These are phyloP conservation scores for Yamadazyma sp. DNA, from an alignment of 1,139 yeast species.

Conservation along the genomic window DNA sequence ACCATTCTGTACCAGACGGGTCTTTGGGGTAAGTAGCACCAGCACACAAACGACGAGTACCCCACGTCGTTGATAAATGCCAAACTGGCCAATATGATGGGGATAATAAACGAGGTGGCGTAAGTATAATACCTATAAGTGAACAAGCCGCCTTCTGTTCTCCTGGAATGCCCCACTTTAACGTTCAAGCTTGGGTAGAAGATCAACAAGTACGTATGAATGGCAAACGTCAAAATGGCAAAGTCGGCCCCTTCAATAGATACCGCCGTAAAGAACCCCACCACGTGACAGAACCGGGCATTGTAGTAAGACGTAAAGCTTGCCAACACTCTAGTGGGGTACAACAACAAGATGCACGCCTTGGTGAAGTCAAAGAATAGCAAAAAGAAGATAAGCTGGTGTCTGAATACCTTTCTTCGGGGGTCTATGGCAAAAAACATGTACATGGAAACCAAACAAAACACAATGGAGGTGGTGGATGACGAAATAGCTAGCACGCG, in stretches of 20 bases:
- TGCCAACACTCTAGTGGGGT: constrained; percentile 62
- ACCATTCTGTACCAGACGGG: constrained; percentile 78
- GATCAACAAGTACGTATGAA: constrained; percentile 76
- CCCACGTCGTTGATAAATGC: constrained; percentile 62
- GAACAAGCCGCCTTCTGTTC: constrained; percentile 75
- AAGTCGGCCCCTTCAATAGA: constrained; percentile 87
- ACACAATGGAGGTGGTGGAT: constrained; percentile 55
- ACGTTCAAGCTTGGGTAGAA: constrained; percentile 56
- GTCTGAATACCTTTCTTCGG: constrained; percentile 62
- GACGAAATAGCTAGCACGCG: constrained; percentile 51
- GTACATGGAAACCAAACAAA: constrained; percentile 56
- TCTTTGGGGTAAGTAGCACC: constrained; percentile 77
- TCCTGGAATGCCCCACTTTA: constrained; percentile 36
- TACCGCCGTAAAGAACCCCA: constrained; percentile 83
- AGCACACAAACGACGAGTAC: constrained; percentile 63
- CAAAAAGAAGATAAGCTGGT: constrained; percentile 66
- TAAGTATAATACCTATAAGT: constrained; percentile 60
- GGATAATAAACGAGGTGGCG: constrained; percentile 57
- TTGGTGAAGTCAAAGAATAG: constrained; percentile 73
- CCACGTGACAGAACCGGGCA: constrained; percentile 61
- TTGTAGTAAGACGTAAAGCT: constrained; percentile 52
- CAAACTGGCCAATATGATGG: constrained; percentile 68
- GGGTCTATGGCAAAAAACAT: constrained; percentile 62
- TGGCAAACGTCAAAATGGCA: constrained; percentile 79
- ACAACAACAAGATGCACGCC: constrained; percentile 67